A percentile compares a stretch with the other conserved stretches of the same genome.
Evolutionary conservation across 1,284 basidiomycete species (phyloP).

Genomic region (Pisolithus thermaeus): DNA sequence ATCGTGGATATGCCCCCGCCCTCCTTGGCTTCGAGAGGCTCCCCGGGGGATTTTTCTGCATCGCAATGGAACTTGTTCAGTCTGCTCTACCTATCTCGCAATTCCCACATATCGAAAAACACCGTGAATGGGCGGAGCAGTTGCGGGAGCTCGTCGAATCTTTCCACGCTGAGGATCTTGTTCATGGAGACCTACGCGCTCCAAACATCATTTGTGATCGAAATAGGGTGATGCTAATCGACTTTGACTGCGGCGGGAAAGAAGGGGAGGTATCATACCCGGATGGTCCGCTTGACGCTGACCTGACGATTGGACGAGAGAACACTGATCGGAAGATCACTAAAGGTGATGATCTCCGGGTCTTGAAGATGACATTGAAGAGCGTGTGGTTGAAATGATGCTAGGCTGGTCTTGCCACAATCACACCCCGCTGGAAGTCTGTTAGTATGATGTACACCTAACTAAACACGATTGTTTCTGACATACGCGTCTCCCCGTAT

Average conservation of each 20-base stretch:
- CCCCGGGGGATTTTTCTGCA: neutral
- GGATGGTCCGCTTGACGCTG: neutral
- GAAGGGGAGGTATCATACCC: neutral
- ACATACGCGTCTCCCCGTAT: too few relatives aligned
- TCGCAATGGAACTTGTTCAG: neutral
- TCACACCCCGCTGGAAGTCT: too few relatives aligned
- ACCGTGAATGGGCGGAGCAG: neutral
- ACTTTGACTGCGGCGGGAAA: neutral
- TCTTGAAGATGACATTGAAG: conserved; percentile 4
- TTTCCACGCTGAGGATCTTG: neutral
- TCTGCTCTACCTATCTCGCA: neutral
- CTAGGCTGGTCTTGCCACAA: too few relatives aligned
- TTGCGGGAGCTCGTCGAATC: neutral
- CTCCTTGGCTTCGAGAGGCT: neutral
- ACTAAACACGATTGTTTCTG: too few relatives aligned
- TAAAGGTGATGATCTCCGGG: neutral
- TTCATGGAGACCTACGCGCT: neutral
- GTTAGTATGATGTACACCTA: too few relatives aligned
- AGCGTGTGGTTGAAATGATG: too few relatives aligned
- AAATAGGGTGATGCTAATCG: neutral
- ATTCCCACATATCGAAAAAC: neutral
- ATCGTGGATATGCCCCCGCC: neutral
- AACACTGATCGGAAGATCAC: neutral
- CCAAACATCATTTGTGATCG: neutral
- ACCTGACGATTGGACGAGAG: neutral